Evolutionary conservation across 352 stramenopile species (phyloP), one percentile per base, ranked within the genome.

Genomic region (Peronospora belbahrii): DNA sequence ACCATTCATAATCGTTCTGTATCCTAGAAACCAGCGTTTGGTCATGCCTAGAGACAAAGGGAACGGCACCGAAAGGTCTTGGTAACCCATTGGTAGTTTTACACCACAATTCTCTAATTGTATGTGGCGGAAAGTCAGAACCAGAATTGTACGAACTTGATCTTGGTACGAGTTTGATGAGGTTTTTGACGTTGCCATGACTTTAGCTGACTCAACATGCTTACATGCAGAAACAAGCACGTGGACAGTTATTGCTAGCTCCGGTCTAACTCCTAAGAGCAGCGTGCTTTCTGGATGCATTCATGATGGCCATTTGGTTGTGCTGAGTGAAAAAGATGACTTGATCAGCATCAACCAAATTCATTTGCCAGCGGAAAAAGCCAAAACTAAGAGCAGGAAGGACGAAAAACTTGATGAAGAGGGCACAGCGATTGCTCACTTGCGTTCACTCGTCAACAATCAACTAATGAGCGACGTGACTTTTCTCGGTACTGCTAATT

Each of bases 61-160:
- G 94, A 7, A 76, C 77, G 0, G 66, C 84, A 4, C 96, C 96
- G 14, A 89, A 95, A 27, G 85, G 92, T 6, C 74, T 94, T 27
- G 92, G 98, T 63, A 96, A 84, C 45, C 94, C 98, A 59, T 82
- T 98, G 20, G 86, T 86, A 13, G 83, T 97, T 6, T 78, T 97
- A 28, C 83, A 98, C 60, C 82, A 78, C 24, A 83, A 94, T 59
- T 95, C 76, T 7, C 90, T 97, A 73, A 95, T 94, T 70, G 82
- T 97, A 20, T 96, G 95, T 70, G 88, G 87, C 11, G 95, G 96
- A 17, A 97, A 85, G 22, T 97, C 82, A 14, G 94, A 95, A 37
- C 88, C 68, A 22, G 95, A 98, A 64, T 89, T 99, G 41, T 88
- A 98, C 55, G 90, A 98, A 48, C 71, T 99, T 6, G 88, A 87